phyloP scores from a whole-genome alignment of 805 yeast genomes.

The Lipomyces lipofer region DNA sequence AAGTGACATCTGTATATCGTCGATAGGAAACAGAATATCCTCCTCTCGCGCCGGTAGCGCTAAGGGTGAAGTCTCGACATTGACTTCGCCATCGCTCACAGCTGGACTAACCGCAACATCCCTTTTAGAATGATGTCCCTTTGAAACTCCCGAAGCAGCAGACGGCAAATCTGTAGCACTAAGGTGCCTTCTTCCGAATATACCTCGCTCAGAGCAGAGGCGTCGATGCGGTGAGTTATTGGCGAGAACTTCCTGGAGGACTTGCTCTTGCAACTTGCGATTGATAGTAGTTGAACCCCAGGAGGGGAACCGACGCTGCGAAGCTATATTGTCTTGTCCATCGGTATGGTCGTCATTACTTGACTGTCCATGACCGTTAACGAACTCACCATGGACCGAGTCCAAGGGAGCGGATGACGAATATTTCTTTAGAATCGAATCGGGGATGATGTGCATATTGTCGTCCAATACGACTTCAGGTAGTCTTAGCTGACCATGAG shows the following conservation, averaged over 20 bases:
- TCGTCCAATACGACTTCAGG: constrained; percentile 92
- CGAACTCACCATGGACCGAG: constrained; percentile 27
- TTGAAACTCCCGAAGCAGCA: not conserved
- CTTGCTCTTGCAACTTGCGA: constrained; percentile 67
- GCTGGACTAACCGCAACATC: not conserved
- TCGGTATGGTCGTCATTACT: not conserved
- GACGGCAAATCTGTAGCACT: constrained; percentile 8
- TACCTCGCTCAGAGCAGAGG: not conserved
- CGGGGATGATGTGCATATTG: constrained; percentile 88
- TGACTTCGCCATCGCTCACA: constrained; percentile 24
- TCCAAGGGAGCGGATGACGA: constrained; percentile 47
- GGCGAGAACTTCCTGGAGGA: constrained; percentile 71
- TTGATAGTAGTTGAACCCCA: constrained; percentile 69
- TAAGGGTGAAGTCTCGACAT: constrained; percentile 19
- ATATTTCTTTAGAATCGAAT: constrained; percentile 66
- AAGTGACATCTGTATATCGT: constrained; percentile 15
- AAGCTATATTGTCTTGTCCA: not conserved
- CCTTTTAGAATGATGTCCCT: too few species aligned
- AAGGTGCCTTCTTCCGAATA: not conserved
- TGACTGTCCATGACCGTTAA: not conserved
- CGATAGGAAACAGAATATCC: constrained; percentile 24
- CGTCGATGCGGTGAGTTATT: constrained; percentile 40
- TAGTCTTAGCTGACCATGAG: constrained; percentile 40
- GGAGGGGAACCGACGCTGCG: constrained; percentile 2
- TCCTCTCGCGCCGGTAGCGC: constrained; percentile 16